Base-by-base conservation (phyloP, 768 basidiomycete genomes). In the Lepiota venenata region DNA sequence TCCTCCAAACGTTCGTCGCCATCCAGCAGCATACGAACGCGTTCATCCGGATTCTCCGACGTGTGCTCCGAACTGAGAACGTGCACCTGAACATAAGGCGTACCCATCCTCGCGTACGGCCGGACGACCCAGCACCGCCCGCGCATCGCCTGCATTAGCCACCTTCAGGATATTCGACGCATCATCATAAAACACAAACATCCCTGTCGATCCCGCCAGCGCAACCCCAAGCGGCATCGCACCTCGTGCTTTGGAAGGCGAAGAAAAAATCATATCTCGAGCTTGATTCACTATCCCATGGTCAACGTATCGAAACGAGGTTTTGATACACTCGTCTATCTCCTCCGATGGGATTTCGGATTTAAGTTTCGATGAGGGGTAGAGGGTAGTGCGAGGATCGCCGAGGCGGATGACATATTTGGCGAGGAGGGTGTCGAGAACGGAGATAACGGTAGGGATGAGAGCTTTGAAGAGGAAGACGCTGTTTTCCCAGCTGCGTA, bases 71-170 rank as follows among this genome's bases (percentile, higher is more conserved):
- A 52, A 18, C 74, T 68, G 51, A 79, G 69, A 18, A 73, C 64
- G 41, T 71, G 72, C 1, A 71, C 70, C 22, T 70, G 69, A 59
- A 47, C 12, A 29, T 47, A 47, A 4, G 10, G 37, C 12, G 44
- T 47, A n/a, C 5, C 72, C 70, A 37, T 69, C 56, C 21, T 61
- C 56, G 32, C 57, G 50, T 1, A 42, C 45, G 2, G 37, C 52
- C 1, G 61, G 66, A 12, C 75, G 65, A 6, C 77, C 77, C 7
- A 76, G 63, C 3, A 78, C 67, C 5, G 74, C 76, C 14, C 76
- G 74, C 27, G 68, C 69, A 59, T 77, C 71, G 2, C 77, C 76
- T 5, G 75, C 67, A 25, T 69, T 61, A 2, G 71, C 73, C 20
- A 75, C 56, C 48, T 70, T 69, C 4, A 79, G 68, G 0, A 64